phyloP scores from a whole-genome alignment of 805 yeast species.

The Cyberlindnera euphorbiae region DNA sequence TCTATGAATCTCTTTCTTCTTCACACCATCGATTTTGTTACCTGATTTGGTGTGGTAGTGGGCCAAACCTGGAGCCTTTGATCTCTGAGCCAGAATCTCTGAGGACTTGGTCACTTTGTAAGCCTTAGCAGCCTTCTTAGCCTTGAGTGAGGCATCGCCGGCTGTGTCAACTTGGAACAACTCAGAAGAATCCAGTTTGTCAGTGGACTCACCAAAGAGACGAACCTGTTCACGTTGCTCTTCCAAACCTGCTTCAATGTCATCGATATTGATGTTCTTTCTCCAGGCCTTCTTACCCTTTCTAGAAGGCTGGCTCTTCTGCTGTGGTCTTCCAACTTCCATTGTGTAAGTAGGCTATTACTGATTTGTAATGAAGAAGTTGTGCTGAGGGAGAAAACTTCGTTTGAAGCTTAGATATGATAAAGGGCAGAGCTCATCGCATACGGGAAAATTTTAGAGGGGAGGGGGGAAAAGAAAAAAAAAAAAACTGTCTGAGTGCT shows the following conservation, averaged over 20 bases:
- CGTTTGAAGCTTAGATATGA: too few species aligned
- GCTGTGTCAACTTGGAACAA: slow-evolving; percentile 65
- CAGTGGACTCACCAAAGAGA: slow-evolving; percentile 42
- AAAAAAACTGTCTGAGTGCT: not conserved
- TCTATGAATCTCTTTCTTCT: slow-evolving; percentile 19
- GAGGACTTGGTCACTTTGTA: slow-evolving; percentile 34
- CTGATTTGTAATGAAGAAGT: too few species aligned
- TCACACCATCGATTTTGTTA: slow-evolving; percentile 47
- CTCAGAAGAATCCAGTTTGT: slow-evolving; percentile 36
- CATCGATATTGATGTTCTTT: slow-evolving; percentile 83
- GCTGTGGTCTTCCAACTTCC: slow-evolving; percentile 50
- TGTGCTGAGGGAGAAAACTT: too few species aligned
- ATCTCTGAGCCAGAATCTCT: slow-evolving; percentile 58
- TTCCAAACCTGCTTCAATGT: slow-evolving; percentile 67
- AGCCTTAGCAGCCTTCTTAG: slow-evolving; percentile 31
- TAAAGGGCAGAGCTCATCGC: too few species aligned
- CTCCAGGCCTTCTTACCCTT: slow-evolving; percentile 94
- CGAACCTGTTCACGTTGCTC: slow-evolving; percentile 59
- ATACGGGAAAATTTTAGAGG: too few species aligned
- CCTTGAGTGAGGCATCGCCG: slow-evolving; percentile 43
- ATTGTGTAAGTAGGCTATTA: slow-evolving; percentile 6
- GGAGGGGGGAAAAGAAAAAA: slow-evolving; percentile 2
- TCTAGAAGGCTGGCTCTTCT: slow-evolving; percentile 69
- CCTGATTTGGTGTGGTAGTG: slow-evolving; percentile 35
- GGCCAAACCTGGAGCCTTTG: slow-evolving; percentile 67